Conservation (phyloP, 306 rosid genomes). For the Dalbergia cochinchinensis region DNA sequence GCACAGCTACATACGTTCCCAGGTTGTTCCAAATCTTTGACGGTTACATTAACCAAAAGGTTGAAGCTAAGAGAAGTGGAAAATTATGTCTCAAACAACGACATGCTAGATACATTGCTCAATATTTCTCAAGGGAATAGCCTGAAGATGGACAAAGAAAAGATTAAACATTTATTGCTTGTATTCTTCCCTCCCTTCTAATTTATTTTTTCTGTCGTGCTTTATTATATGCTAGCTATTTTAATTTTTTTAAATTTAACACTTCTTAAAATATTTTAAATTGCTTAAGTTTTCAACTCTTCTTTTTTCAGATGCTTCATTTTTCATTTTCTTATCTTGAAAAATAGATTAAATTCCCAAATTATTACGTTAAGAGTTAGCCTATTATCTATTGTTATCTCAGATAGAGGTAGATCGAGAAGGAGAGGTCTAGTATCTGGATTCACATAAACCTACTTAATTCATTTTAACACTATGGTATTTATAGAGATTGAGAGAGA, state of each 20-base stretch:
- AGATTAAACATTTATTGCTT: slow-evolving; percentile 22
- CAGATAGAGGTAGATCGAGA: no score
- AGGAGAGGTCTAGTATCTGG: no score
- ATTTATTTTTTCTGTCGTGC: no score
- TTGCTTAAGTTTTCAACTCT: no score
- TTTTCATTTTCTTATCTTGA: no score
- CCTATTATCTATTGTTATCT: no score
- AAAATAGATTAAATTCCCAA: no score
- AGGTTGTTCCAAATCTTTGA: slow-evolving; percentile 10
- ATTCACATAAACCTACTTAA: no score
- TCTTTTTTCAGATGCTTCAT: no score
- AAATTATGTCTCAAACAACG: not conserved
- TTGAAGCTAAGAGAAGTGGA: slow-evolving; percentile 16
- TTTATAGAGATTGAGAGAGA: no score
- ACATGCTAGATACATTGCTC: slow-evolving; percentile 22
- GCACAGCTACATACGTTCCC: not conserved
- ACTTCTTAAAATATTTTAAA: not conserved
- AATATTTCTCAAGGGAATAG: not conserved
- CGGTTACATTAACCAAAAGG: slow-evolving; percentile 10
- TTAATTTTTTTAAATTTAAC: not conserved
- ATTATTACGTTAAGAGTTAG: no score
- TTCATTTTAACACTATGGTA: no score
- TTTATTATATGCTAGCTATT: not conserved
- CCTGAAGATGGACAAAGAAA: not conserved
- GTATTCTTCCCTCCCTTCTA: not conserved